Evolutionary conservation across 2,329 filamentous ascomycete species (phyloP).

Genomic region (Bipolaris cookei): DNA sequence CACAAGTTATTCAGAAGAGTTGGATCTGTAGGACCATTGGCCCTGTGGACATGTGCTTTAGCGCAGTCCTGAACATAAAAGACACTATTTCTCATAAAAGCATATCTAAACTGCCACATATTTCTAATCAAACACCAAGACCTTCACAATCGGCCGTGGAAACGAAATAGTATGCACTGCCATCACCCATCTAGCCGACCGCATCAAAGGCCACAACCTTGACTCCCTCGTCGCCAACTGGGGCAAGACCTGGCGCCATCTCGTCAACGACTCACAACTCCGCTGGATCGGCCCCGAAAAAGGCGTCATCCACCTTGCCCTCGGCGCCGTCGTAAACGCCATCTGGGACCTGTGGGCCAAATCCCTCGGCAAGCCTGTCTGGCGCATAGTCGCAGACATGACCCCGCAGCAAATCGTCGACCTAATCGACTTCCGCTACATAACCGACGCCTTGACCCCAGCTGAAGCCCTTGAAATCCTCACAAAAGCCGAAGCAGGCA

Average conservation of each 20-base stretch:
- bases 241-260: constrained; percentile 87
- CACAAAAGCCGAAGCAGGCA: constrained; percentile 68
- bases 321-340: constrained; percentile 88
- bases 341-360: constrained; percentile 98
- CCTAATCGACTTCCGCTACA: constrained; percentile 94
- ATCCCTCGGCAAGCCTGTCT: constrained; percentile 82
- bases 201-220: constrained; percentile 76
- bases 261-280: constrained; percentile 89
- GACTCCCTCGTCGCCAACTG: constrained; percentile 79
- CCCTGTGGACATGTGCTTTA: background rate
- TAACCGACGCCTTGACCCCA: constrained; percentile 89
- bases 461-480: constrained; percentile 80
- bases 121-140: constrained; percentile 40
- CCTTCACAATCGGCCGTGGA: constrained; percentile 85
- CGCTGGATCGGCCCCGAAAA: constrained; percentile 96
- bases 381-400: constrained; percentile 90
- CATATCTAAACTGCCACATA: background rate
- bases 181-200: constrained; percentile 77
- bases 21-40: background rate
- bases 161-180: constrained; percentile 92
- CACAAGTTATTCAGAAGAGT: background rate
- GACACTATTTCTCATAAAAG: background rate
- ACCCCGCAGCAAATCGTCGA: constrained; percentile 82
- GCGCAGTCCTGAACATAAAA: background rate
- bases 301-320: constrained; percentile 89